Base-by-base conservation (phyloP, 2,329 filamentous ascomycete species). In the Phaeosphaeria sp. region DNA sequence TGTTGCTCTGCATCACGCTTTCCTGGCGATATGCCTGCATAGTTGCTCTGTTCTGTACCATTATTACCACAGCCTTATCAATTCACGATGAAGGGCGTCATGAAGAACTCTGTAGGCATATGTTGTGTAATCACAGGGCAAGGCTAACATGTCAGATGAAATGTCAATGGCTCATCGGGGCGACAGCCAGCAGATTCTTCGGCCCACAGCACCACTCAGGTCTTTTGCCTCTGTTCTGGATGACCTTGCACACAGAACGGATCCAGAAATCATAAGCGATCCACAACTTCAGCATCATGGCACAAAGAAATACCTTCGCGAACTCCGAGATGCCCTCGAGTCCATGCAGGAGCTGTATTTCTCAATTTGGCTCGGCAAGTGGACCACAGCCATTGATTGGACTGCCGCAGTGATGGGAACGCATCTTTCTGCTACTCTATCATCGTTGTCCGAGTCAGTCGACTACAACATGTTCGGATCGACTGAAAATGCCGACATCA, bases 351-450 rank as follows among this genome's bases (percentile, higher is more conserved):
- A 86, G 51, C 81, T 84, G 24, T 97, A 92, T 78, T 97, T 95
- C 73, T 84, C 88, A 47, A 79, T 89, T 4, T 91, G 91, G 83
- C 80, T 90, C 36, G 93, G 91, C 11, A 92, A 87, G 24, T 98
- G 93, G 92, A 92, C 93, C 0, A 83, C 84, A 1, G 86, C 91
- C 30, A 97, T 96, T 69, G 94, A 97, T 79, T 98, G 94, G 94
- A 98, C 94, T 0, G 89, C 89, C 18, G 93, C 94, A 3, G 92
- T 97, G 8, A 82, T 92, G 66, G 88, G 89, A 44, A 97, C 93
- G 0, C 88, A 94, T 55, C 79, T 97, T 36, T 90, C 91, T 0
- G 90, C 88, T 15, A 85, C 89, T 2, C 83, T 95, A 17, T 86
- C 84, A 17, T 89, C 90, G n/a, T 79, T 96, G 53, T 91, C 91